Base-by-base conservation (phyloP, 1,284 basidiomycete genomes). In the Sporisorium exsertum region DNA sequence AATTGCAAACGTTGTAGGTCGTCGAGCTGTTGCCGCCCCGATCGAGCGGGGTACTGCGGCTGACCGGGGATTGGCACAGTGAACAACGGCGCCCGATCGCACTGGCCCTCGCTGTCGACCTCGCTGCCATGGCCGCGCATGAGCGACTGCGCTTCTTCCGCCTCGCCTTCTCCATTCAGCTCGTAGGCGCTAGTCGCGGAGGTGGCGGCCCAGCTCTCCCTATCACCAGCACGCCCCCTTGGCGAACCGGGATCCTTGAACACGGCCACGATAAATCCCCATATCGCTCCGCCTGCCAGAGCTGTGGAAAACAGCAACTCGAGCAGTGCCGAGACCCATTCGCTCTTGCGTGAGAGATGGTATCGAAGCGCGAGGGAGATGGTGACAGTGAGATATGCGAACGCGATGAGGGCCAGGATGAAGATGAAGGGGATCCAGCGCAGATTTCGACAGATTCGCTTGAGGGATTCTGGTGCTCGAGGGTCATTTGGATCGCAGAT, bases 251-350 rank as follows among this genome's bases (percentile, higher is more conserved):
- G 71, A 37, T 69, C 52, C 24, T 67, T 70, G 55, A 79, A 75
- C 26, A 81, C 77, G 0, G 79, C 77, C 1, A 81, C 70, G 37
- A 77, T 7, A 33, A 81, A 75, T 27, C 67, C 58, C 72, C 75
- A 73, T 24, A 64, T 42, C 24, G 77, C 74, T 12, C 68, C 72
- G 10, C 71, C 79, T 7, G 69, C 70, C 13, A 81, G 45, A 3
- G 55, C 22, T n/a, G 71, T 72, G 2, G 64, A 64, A 18, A 79
- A 22, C 13, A 78, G 29, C 18, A 78, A 15, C 58, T 79, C 67
- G 45, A 72, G 32, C 10, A 70, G 35, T 2, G 72, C 72, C 10
- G 61, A 51, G 2, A 62, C 13, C 70, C 64, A 71, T 51, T 65
- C 45, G 20, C 61, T 59, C n/a, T 67, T 70, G 8, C 59, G 56